A percentile compares a stretch with the other conserved stretches of the same genome.
Conservation (phyloP, 805 yeast species). For the Pichia scutulata region DNA sequence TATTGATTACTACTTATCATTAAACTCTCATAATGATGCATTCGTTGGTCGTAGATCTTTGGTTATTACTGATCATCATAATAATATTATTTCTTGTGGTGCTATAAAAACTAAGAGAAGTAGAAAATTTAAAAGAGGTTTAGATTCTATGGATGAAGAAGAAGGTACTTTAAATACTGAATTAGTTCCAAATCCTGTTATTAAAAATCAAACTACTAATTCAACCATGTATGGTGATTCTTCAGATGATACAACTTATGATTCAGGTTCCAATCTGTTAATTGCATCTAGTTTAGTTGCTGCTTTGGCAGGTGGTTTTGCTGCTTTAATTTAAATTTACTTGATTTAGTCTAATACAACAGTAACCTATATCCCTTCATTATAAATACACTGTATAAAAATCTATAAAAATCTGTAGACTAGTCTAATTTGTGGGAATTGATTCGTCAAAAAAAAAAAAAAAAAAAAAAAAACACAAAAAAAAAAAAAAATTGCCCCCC, state of each 20-base stretch:
- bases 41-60: constrained; percentile 52
- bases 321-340: constrained; percentile 16
- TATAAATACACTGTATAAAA: neutral
- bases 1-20: constrained; percentile 57
- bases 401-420: neutral
- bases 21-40: constrained; percentile 48
- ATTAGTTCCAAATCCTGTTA: neutral
- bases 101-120: constrained; percentile 35
- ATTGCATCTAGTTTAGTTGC: constrained; percentile 13
- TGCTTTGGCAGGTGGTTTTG: constrained; percentile 18
- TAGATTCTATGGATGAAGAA: constrained; percentile 10
- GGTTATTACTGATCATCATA: constrained; percentile 47
- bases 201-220: constrained; percentile 9
- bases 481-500: too few relatives aligned
- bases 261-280: constrained; percentile 7
- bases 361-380: neutral
- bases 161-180: neutral
- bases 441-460: neutral
- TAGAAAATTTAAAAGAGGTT: constrained; percentile 20
- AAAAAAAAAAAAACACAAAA: neutral
- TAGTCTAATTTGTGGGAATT: neutral
- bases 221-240: neutral
- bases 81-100: constrained; percentile 56
- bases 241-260: constrained; percentile 1
- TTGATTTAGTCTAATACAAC: too few relatives aligned